Evolutionary conservation across 208 protist genomes (phyloP).

Genomic region (Leishmania amazonensis): DNA sequence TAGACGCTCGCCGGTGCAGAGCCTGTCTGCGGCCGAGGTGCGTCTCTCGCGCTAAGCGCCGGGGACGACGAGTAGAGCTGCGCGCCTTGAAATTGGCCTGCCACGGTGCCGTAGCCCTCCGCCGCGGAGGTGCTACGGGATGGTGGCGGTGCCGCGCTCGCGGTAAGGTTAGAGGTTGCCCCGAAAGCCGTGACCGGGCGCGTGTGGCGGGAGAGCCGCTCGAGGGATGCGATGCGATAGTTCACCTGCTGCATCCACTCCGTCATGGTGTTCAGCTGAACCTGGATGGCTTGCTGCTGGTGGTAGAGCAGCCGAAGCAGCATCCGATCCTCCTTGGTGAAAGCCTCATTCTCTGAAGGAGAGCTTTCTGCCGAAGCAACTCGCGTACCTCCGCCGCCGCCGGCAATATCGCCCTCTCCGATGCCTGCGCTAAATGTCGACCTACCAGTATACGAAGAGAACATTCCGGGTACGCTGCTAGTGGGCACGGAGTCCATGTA

Average conservation of each 20-base stretch:
- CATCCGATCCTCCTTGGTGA: conserved; percentile 75
- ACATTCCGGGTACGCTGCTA: neutral
- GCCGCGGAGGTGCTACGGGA: conserved; percentile 12
- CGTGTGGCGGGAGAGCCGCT: conserved; percentile 18
- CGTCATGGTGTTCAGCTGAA: conserved; percentile 77
- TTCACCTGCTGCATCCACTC: conserved; percentile 75
- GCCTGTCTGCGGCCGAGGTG: neutral
- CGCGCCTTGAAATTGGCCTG: neutral
- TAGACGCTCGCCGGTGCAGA: conserved; percentile 14
- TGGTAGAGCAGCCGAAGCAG: conserved; percentile 79
- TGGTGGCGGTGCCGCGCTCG: conserved; percentile 2
- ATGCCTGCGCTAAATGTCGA: neutral
- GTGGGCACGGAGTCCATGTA: conserved; percentile 17
- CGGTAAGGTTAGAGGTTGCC: neutral
- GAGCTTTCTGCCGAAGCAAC: neutral
- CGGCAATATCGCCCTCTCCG: neutral
- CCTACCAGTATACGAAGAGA: conserved; percentile 7
- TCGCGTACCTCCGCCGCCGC: neutral
- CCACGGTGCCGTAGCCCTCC: conserved; percentile 11
- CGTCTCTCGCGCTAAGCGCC: conserved; percentile 1
- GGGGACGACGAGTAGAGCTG: neutral
- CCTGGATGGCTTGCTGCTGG: conserved; percentile 82
- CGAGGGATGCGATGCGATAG: conserved; percentile 26
- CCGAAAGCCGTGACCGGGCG: conserved; percentile 15
- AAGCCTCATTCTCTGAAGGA: conserved; percentile 18